These are phyloP conservation scores for Tubosaeta sp. DNA, from an alignment of 768 basidiomycete genomes.

Conservation along the genomic window DNA sequence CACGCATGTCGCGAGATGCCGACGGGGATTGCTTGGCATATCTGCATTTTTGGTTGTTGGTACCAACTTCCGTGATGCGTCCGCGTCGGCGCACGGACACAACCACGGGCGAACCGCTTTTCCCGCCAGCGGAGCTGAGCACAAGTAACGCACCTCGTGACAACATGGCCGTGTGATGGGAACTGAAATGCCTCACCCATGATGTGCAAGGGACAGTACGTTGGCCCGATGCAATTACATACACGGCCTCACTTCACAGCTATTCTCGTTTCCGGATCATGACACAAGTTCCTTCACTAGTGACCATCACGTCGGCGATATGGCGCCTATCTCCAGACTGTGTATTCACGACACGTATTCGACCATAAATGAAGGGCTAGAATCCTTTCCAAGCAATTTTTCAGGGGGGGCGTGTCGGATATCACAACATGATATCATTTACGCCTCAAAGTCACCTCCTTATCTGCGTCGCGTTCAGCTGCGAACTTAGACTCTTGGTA, in stretches of 20 bases:
- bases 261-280: neutral
- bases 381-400: neutral
- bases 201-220: neutral
- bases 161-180: neutral
- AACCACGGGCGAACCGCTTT: neutral
- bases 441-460: neutral
- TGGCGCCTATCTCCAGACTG: neutral
- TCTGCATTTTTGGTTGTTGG: neutral
- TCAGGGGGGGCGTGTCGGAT: neutral
- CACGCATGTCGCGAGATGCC: neutral
- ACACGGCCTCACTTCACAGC: neutral
- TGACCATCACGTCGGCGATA: neutral
- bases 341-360: neutral
- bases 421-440: neutral
- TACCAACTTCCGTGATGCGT: neutral
- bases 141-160: neutral
- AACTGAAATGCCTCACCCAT: neutral
- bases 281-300: neutral
- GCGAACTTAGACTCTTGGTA: no score
- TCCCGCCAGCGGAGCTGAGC: neutral
- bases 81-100: neutral
- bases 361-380: neutral
- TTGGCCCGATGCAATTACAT: neutral
- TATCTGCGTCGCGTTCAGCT: neutral
- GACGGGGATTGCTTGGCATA: neutral